Base-by-base conservation (phyloP, 179 eudicot species). In the Actinidia arguta region DNA sequence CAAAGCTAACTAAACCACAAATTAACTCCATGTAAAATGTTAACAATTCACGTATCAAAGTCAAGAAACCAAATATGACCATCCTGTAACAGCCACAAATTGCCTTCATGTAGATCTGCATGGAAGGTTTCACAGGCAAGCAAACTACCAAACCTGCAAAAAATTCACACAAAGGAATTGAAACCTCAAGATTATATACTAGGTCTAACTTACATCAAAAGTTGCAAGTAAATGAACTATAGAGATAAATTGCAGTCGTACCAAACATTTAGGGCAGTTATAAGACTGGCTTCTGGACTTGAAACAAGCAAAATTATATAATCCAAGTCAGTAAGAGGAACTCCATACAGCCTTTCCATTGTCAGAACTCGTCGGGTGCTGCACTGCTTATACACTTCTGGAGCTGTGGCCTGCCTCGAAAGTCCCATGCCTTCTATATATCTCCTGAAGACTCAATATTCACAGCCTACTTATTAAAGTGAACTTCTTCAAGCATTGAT, bases 401-500 rank as follows among this genome's bases (percentile, higher is more conserved):
- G 99, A 56, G 99, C 99, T 64, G 98, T 93, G 69, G 99, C 99
- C 85, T 93, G 96, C 89, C 91, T 87, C 24, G 88, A 90, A 82
- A 96, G 93, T 46, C 98, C 97, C 96, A 93, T 92, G 62, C 88
- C 73, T 62, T 91, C 97, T 76, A 96, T 78, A 85, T 96, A 96
- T 81, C 87, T 90, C 85, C 99, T 91, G 63, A 96, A n/a, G 98
- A 88, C 89, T 96, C 98, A 68, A 96, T 85, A 85, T 96, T 96
- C 80, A 82, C 86, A 83, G 99, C 99, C 85, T 96, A 98, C 85
- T 96, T 96, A 14, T 67, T 91, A 61, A 96, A 96, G 89, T 96
- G 97, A 67, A 96, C 98, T 91, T 96, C 99, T 91, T 96, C 99
- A 82, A 96, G 98, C 99, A 96, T 96, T 54, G 99, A 96, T 80